Base-by-base conservation (phyloP, 75 land plant species). In the Picea glauca region DNA sequence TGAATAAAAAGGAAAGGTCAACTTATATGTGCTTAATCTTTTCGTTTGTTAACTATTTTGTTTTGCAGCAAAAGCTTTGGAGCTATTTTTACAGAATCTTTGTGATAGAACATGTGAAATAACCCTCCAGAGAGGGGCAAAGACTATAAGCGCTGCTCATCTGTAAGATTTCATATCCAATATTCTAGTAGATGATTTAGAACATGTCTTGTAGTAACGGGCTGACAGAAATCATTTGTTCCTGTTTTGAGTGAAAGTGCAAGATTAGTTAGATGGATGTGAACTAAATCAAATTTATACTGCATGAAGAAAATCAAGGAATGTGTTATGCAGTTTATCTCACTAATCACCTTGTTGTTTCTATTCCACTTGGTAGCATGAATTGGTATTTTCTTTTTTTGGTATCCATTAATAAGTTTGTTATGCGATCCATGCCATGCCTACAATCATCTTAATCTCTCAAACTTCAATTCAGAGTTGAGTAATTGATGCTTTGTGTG, bases 21-120 rank as follows among this genome's bases (percentile, higher is more conserved):
- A n/a, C 23, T 43, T 38, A 68, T 17, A 1, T 32, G 54, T 17
- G 13, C 50, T 26, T 30, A 46, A 6, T 18, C 67, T 58, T 85
- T 58, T 21, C 13, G 60, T 5, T 38, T 77, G 15, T 58, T 9
- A 17, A 38, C 7, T n/a, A 0, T 30, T 70, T 70, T 66, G 32
- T 63, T 32, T 68, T 90, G 84, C 91, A 96, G 98, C 98, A 32
- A 96, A 96, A 81, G 94, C 98, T 62, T 76, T 94, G 85, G 98
- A 96, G 81, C 78, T 93, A 17, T 96, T 96, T 88, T 81, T 93
- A 35, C 98, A 96, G 89, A 89, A 87, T 61, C 81, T 96, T 13
- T 96, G 96, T 84, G 84, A 92, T 70, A 85, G 89, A 26, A 93
- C 98, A 62, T 93, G 90, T 81, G 89, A 90, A 57, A 86, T 96